Evolutionary conservation across 202 grass and related monocot species (phyloP).

Genomic region (Setaria viridis): DNA sequence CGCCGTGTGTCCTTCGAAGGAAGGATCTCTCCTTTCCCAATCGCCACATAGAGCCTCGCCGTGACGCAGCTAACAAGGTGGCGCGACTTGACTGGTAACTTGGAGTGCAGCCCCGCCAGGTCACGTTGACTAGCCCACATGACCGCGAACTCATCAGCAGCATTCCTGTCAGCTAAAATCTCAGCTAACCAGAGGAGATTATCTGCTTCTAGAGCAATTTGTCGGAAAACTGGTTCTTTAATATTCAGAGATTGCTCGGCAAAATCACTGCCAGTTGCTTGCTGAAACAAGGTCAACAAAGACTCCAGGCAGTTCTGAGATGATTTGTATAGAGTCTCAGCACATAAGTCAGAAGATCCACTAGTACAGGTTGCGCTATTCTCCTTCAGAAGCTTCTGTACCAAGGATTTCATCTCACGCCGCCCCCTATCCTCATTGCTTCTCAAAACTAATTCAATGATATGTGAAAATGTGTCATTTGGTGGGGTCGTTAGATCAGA

Average conservation of each 20-base stretch:
- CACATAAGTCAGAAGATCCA: constrained; percentile 62
- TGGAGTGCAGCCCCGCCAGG: constrained; percentile 66
- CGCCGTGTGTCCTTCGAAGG: constrained; percentile 70
- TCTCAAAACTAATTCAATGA: constrained; percentile 92
- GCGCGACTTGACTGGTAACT: constrained; percentile 77
- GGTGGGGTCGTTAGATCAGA: constrained; percentile 72
- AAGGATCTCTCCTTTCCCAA: constrained; percentile 91
- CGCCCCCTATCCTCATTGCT: constrained; percentile 84
- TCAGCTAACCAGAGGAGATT: constrained; percentile 89
- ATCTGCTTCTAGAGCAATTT: constrained; percentile 81
- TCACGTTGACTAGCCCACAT: constrained; percentile 75
- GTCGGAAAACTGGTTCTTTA: constrained; percentile 58
- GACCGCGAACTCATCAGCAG: constrained; percentile 64
- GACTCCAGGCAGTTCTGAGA: constrained; percentile 70
- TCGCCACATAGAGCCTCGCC: constrained; percentile 74
- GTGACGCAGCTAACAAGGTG: constrained; percentile 82
- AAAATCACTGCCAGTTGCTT: constrained; percentile 63
- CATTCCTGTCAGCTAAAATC: constrained; percentile 74
- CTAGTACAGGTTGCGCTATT: constrained; percentile 46
- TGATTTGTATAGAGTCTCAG: constrained; percentile 70
- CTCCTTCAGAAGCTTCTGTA: constrained; percentile 91
- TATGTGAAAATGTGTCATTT: constrained; percentile 75
- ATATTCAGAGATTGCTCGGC: constrained; percentile 48
- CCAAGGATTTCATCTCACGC: constrained; percentile 88
- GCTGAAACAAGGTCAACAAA: constrained; percentile 61